A percentile compares a stretch with the other conserved stretches of the same genome.
Evolutionary conservation across 2,329 filamentous ascomycete species (phyloP).

Genomic region (Gnomoniopsis sp.): DNA sequence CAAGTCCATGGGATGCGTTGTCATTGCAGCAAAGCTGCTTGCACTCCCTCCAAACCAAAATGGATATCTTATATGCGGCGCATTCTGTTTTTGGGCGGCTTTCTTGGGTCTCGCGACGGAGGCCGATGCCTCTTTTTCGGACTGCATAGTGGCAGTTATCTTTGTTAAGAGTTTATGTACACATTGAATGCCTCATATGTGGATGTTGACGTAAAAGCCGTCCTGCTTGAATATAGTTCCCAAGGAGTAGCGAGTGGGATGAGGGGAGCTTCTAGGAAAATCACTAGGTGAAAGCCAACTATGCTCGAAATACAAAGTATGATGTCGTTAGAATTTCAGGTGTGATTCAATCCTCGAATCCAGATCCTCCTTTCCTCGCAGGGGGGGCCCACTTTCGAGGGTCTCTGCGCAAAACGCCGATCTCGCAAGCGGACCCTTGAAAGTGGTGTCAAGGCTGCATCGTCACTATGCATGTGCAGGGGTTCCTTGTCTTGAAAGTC

Average conservation of each 20-base stretch:
- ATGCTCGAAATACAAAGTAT: too few species aligned
- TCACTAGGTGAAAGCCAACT: too few species aligned
- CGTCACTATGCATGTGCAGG: neutral
- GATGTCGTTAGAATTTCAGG: too few species aligned
- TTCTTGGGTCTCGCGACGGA: conserved; percentile 8
- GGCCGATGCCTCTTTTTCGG: conserved; percentile 20
- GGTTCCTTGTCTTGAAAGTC: too few species aligned
- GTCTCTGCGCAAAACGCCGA: neutral
- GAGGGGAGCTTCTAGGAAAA: neutral
- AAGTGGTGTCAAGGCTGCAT: neutral
- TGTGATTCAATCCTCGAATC: too few species aligned
- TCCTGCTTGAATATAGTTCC: neutral
- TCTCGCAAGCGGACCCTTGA: neutral
- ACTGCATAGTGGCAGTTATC: conserved; percentile 26
- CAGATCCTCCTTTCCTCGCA: too few species aligned
- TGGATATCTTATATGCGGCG: conserved; percentile 57
- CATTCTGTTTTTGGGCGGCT: conserved; percentile 35
- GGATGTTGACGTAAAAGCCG: neutral
- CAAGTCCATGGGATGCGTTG: conserved; percentile 91
- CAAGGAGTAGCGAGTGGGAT: neutral
- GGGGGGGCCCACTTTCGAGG: too few species aligned
- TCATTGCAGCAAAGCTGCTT: conserved; percentile 83
- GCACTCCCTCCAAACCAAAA: conserved; percentile 98
- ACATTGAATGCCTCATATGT: conserved; percentile 7
- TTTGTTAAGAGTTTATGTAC: neutral